phyloP scores from a whole-genome alignment of 129 eudicot species.

The Solidago caesia region DNA sequence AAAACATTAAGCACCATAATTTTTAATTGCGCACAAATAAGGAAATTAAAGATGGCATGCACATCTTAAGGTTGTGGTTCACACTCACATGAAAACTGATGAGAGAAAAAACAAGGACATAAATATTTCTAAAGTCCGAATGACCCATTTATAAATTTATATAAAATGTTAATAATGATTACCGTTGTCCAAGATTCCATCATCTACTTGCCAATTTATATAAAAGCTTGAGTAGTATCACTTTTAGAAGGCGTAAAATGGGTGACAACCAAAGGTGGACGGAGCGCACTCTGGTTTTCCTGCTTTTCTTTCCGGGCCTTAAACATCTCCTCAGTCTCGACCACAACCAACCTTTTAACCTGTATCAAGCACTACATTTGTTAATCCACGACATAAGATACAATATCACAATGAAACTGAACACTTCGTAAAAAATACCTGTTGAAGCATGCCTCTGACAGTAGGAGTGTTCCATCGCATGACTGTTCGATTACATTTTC shows the following conservation, averaged over 20 bases:
- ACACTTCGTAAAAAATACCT: constrained; percentile 35
- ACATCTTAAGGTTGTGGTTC: constrained; percentile 2
- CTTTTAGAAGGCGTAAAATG: constrained; percentile 26
- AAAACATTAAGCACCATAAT: not conserved
- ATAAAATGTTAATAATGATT: too few species aligned
- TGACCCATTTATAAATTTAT: too few species aligned
- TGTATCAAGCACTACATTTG: constrained; percentile 13
- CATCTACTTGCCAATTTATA: too few species aligned
- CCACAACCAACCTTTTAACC: constrained; percentile 71
- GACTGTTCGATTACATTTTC: constrained; percentile 71
- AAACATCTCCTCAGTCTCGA: constrained; percentile 77
- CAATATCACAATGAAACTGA: not conserved
- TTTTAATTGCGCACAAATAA: not conserved
- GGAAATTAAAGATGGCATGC: not conserved
- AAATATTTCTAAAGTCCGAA: too few species aligned
- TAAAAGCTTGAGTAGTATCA: not conserved
- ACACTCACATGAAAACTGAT: not conserved
- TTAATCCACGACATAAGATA: not conserved
- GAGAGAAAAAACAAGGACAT: too few species aligned
- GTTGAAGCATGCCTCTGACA: constrained; percentile 78
- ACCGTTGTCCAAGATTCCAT: too few species aligned
- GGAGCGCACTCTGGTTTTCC: constrained; percentile 52
- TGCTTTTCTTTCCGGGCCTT: constrained; percentile 57
- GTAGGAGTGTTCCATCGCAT: constrained; percentile 74
- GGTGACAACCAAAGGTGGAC: constrained; percentile 56